A percentile compares a stretch with the other conserved stretches of the same genome.
Conservation (phyloP, 305 asterid species). For the Andrographis paniculata region DNA sequence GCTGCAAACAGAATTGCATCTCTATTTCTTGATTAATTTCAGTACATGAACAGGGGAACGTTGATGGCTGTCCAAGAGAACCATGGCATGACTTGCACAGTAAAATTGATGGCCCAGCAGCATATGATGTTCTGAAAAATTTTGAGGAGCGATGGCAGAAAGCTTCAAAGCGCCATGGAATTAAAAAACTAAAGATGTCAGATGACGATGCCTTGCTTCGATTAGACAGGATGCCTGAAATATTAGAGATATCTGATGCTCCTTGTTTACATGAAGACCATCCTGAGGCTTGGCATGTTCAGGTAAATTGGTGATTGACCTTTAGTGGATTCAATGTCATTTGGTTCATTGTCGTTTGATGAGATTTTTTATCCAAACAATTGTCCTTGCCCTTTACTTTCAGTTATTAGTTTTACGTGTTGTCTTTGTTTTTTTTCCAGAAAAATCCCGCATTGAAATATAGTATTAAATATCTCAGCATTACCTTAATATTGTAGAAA, state of each 20-base stretch:
- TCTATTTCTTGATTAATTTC: constrained; percentile 10
- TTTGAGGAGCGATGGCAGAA: constrained; percentile 94
- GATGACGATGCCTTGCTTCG: constrained; percentile 84
- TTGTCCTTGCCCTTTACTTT: not conserved
- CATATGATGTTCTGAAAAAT: constrained; percentile 83
- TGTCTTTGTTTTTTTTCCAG: not conserved
- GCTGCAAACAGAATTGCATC: constrained; percentile 1
- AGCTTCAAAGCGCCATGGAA: constrained; percentile 86
- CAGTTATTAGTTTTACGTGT: too few relatives aligned
- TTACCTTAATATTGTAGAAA: constrained; percentile 14
- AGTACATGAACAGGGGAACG: constrained; percentile 50
- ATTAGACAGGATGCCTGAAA: constrained; percentile 86
- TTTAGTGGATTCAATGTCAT: not conserved
- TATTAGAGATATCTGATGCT: constrained; percentile 62
- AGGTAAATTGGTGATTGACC: constrained; percentile 34
- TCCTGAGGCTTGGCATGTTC: constrained; percentile 94
- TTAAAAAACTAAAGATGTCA: constrained; percentile 68
- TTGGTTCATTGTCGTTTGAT: not conserved
- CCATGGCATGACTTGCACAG: constrained; percentile 99
- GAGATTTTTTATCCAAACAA: not conserved
- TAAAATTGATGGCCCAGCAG: constrained; percentile 97
- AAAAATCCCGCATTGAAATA: not conserved
- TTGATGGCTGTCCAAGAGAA: constrained; percentile 87
- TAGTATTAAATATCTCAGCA: constrained; percentile 7
- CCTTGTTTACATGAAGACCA: constrained; percentile 52